Base-by-base conservation (phyloP, 345 rosid genomes). In the Rhodamnia argentea region DNA sequence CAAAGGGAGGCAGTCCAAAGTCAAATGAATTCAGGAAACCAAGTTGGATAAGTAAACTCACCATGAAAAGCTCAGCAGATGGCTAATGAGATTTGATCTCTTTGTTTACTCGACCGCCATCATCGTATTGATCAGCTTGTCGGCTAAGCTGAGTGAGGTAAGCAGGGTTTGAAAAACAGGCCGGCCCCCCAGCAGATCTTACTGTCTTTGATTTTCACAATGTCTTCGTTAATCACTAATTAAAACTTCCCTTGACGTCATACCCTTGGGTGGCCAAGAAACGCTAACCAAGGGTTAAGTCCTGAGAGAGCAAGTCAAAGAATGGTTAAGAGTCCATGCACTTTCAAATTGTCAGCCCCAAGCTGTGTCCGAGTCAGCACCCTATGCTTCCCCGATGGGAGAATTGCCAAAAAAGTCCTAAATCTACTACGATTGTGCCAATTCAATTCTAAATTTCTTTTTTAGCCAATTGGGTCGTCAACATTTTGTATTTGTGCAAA, bases 21-120 rank as follows among this genome's bases (percentile, higher is more conserved):
- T 23, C 52, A 83, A 83, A 16, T 53, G 84, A 13, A 52, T 53
- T 50, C 10, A 50, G 87, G 85, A 86, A 86, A 85, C 87, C 83
- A 88, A 88, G 89, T 88, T 85, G 83, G 88, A 84, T 9, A 84
- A 84, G 89, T 75, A 82, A 88, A 87, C 64, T 52, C 83, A 6
- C 23, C 40, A 44, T 50, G 52, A 58, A 27, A 14, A 53, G 75
- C 56, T 10, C 12, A 52, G 22, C 20, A 3, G 83, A 22, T 2
- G 18, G 37, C 37, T 23, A 42, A 26, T 64, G 2, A 54, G 82
- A 55, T 16, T 60, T 44, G 3, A 26, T 62, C 24, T 52, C 4
- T 53, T 59, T 32, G 78, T 70, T 32, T 70, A 32, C 44, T 70
- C 6, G 3, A 37, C 24, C 18, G 47, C 10, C 78, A 52, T 60